Conservation (phyloP, 495 filamentous ascomycete species). For the Talaromyces thailandensis region DNA sequence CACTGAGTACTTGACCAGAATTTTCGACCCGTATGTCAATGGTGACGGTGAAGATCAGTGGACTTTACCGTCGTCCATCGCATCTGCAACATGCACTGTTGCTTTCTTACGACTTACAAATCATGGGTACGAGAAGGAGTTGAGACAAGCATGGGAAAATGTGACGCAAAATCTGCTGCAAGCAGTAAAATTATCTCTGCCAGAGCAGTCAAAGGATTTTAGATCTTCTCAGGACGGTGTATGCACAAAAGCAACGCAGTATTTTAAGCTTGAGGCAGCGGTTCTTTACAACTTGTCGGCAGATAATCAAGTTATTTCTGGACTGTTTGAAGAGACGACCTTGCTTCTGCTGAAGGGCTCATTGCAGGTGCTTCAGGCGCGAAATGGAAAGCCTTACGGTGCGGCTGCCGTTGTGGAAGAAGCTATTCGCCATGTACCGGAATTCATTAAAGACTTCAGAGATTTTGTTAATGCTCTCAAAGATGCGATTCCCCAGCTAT, state of each 20-base stretch:
- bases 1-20: slow-evolving; percentile 40
- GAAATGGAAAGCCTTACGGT: slow-evolving; percentile 78
- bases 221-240: slow-evolving; percentile 58
- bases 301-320: neutral
- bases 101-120: slow-evolving; percentile 23
- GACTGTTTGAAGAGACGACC: slow-evolving; percentile 19
- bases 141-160: slow-evolving; percentile 43
- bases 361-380: slow-evolving; percentile 37
- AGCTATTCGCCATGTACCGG: slow-evolving; percentile 33
- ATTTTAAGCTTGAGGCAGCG: slow-evolving; percentile 48
- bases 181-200: slow-evolving; percentile 58
- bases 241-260: slow-evolving; percentile 48
- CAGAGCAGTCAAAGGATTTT: slow-evolving; percentile 71
- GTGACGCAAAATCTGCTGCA: slow-evolving; percentile 47
- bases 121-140: slow-evolving; percentile 17
- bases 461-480: slow-evolving; percentile 34
- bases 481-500: slow-evolving; percentile 37
- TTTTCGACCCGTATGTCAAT: slow-evolving; percentile 50
- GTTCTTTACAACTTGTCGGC: slow-evolving; percentile 25
- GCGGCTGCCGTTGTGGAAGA: slow-evolving; percentile 57
- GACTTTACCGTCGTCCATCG: slow-evolving; percentile 33
- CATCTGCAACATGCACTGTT: slow-evolving; percentile 28
- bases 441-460: slow-evolving; percentile 23
- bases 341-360: slow-evolving; percentile 38
- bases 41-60: slow-evolving; percentile 39